Evolutionary conservation across 2,329 filamentous ascomycete genomes (phyloP).

Genomic region (Nemania sp.): DNA sequence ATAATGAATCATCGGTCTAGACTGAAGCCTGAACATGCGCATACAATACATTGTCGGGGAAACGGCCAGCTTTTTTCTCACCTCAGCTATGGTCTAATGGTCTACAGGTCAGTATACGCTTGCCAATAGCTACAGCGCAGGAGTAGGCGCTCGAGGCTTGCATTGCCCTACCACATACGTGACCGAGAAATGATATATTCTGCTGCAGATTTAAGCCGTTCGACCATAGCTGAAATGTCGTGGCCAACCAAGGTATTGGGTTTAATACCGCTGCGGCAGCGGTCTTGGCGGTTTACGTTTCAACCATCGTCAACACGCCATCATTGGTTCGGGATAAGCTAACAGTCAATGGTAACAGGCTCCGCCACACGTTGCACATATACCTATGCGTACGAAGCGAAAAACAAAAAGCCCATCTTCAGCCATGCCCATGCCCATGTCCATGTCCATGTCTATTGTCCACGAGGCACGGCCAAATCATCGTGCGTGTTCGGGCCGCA

Average conservation of each 20-base stretch:
- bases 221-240: constrained; percentile 24
- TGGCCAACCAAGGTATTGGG: too few relatives aligned
- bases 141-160: too few relatives aligned
- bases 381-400: too few relatives aligned
- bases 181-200: too few relatives aligned
- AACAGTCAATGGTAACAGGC: not conserved
- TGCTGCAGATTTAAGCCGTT: constrained; percentile 1
- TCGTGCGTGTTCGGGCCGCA: constrained; percentile 1
- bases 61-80: constrained; percentile 10
- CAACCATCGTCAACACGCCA: constrained; percentile 7
- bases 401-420: too few relatives aligned
- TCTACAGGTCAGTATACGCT: not conserved
- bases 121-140: too few relatives aligned
- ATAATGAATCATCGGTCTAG: not conserved
- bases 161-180: too few relatives aligned
- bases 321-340: not conserved
- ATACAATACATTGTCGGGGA: too few relatives aligned
- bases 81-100: constrained; percentile 2
- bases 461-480: constrained; percentile 12
- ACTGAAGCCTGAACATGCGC: not conserved
- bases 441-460: too few relatives aligned
- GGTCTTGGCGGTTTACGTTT: constrained; percentile 16
- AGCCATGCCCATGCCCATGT: constrained; percentile 10
- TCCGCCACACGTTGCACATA: constrained; percentile 24
- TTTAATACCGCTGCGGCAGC: constrained; percentile 6